These are phyloP conservation scores for Pleurotus platypus DNA, from an alignment of 768 basidiomycete species.

Conservation along the genomic window DNA sequence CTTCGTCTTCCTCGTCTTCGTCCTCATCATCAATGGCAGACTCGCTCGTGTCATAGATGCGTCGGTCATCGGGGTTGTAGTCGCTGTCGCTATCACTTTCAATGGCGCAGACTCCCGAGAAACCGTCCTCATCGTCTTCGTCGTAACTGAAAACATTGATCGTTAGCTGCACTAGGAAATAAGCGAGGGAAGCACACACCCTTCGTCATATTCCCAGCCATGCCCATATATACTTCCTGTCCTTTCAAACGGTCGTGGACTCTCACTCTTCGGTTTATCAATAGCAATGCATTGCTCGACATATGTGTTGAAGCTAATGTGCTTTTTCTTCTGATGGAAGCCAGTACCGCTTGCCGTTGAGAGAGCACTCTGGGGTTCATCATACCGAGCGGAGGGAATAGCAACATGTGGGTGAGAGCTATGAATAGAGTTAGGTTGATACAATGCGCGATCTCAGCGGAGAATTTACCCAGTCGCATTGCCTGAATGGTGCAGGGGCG, in stretches of 20 bases:
- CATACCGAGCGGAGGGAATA: not conserved
- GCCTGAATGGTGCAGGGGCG: not conserved
- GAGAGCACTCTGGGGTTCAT: not conserved
- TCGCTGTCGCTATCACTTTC: constrained; percentile 34
- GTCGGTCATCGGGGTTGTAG: constrained; percentile 31
- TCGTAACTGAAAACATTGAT: constrained; percentile 47
- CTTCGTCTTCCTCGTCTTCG: constrained; percentile 35
- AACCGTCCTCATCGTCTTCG: constrained; percentile 60
- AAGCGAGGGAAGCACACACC: constrained; percentile 37
- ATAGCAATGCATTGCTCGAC: constrained; percentile 95
- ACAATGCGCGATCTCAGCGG: not conserved
- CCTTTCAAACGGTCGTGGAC: constrained; percentile 2
- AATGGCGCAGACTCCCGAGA: constrained; percentile 45
- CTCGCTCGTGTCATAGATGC: constrained; percentile 14
- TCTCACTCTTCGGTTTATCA: constrained; percentile 60
- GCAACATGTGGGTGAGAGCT: constrained; percentile 1
- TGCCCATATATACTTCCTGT: constrained; percentile 15
- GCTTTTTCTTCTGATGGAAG: constrained; percentile 57
- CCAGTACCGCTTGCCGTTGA: constrained; percentile 7
- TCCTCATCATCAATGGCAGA: constrained; percentile 32
- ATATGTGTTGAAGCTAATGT: constrained; percentile 97
- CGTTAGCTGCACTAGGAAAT: constrained; percentile 7
- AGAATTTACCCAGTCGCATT: constrained; percentile 3
- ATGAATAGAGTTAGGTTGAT: not conserved
- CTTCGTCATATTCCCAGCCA: constrained; percentile 54